Base-by-base conservation (phyloP, 2,329 filamentous ascomycete genomes). In the Xylariaceae sp. region DNA sequence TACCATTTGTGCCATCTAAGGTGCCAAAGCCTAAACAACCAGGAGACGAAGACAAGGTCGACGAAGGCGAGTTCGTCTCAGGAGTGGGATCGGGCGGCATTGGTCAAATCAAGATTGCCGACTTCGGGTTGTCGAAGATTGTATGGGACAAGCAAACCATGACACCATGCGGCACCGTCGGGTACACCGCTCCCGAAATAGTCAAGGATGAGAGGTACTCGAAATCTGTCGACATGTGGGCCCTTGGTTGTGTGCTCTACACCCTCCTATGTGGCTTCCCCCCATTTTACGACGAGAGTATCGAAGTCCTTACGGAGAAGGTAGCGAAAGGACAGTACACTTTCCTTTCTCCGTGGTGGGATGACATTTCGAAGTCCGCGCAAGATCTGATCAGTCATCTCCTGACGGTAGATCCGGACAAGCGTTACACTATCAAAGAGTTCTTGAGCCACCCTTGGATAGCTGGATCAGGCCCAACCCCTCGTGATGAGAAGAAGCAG, bases 161-260 rank as follows among this genome's bases (percentile, higher is more conserved):
- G 89, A 99, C 94, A 3, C 94, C 94, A n/a, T 99, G 94, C 68
- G 94, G 94, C 50, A 99, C 94, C 0, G 94, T 97, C 49, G 94
- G 94, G 39, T 99, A 99, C 72, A 97, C 94, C 4, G 94, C 94
- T 3, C 94, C 94, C 7, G 94, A 99, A 67, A 99, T 99, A 55
- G 94, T 99, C 67, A 97, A 97, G 72, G 94, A 99, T 70, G 94
- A 99, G 72, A 84, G 91, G 18, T 99, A 99, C 70, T 97, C 92
- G 35, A 99, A 97, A 76, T 95, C 90, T 45, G 94, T 99, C 41
- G 94, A 99, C 65, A 99, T 99, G 94, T 99, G 94, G 94, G 94
- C 94, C 3, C 72, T 99, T 31, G 94, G 94, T 12, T 99, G 94
- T 67, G 94, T 99, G 11, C 77, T 99, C 5, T 99, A 99, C 74